Evolutionary conservation across 768 basidiomycete genomes (phyloP), one percentile per base, ranked within the genome.

Genomic region (Podaxis rugospora): DNA sequence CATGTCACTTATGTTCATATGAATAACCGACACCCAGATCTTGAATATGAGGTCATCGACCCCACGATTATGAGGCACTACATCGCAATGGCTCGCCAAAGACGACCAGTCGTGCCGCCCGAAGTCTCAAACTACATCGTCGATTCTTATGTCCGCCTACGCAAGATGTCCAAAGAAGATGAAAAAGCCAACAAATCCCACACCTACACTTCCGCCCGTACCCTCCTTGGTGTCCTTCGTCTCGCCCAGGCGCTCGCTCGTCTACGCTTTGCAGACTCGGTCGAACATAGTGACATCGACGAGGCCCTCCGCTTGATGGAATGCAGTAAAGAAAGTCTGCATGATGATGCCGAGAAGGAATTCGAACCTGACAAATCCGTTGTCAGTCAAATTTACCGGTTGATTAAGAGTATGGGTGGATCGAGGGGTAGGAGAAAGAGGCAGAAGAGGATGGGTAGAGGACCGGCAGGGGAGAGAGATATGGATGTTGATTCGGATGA

Each of bases 1-100:
- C 97, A 99, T 75, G 94, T 99, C 66, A 97, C 97, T 0, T 89
- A 95, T 69, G 97, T 99, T 23, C 97, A 99, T 72, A 98, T 98
- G 97, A 83, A 93, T 75, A 94, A 90, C 62, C 79, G 79, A 11
- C 96, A 98, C 68, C 97, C 97, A 2, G 84, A 86, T 55, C 81
- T 96, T 46, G 90, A 91, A 49, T 78, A 85, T 67, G 94, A 96
- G 49, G 84, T 93, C 40, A 82, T 98, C 37, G 88, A 93, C 46
- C 94, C 96, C 7, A 78, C 82, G 16, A 76, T 95, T 62, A 94
- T 99, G 88, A 87, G 94, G 93, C 94, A 98, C 70, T 99, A 96
- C 74, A 98, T 99, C 66, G 96, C 95, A 5, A 80, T 84, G 57
- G 95, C 97, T 10, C 89, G 97, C 28, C 83, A 87, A 67, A 86